phyloP scores from a whole-genome alignment of 352 stramenopile genomes.

The Phytopythium montanum region DNA sequence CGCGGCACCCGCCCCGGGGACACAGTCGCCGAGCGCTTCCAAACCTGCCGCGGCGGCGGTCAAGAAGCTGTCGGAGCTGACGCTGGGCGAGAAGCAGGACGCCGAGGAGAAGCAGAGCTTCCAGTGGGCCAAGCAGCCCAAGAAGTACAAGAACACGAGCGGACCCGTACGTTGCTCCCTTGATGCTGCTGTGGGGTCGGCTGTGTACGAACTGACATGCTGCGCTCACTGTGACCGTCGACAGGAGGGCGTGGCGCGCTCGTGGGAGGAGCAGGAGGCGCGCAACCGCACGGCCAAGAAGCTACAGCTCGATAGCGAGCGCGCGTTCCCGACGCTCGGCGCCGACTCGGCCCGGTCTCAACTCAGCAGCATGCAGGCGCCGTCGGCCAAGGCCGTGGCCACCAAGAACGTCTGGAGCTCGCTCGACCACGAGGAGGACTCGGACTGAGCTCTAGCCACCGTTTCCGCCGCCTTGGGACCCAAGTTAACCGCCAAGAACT shows the following conservation, averaged over 20 bases:
- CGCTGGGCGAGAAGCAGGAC: slow-evolving; percentile 45
- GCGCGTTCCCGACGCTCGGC: slow-evolving; percentile 72
- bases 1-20: slow-evolving; percentile 8
- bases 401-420: slow-evolving; percentile 75
- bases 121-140: slow-evolving; percentile 82
- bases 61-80: slow-evolving; percentile 67
- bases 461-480: slow-evolving; percentile 1
- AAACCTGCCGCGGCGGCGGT: slow-evolving; percentile 13
- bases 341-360: slow-evolving; percentile 42
- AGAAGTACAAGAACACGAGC: slow-evolving; percentile 74
- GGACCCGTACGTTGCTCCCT: slow-evolving; percentile 25
- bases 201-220: not conserved
- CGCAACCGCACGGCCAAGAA: slow-evolving; percentile 52
- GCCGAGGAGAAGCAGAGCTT: slow-evolving; percentile 47
- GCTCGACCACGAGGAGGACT: slow-evolving; percentile 65
- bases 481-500: not conserved
- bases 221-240: not conserved
- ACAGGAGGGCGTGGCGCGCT: slow-evolving; percentile 48
- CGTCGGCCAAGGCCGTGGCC: slow-evolving; percentile 46
- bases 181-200: not conserved
- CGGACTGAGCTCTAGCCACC: slow-evolving; percentile 25
- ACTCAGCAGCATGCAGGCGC: slow-evolving; percentile 62
- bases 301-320: slow-evolving; percentile 73
- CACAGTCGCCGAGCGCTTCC: slow-evolving; percentile 18
- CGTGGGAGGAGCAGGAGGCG: slow-evolving; percentile 74